phyloP scores from a whole-genome alignment of 371 early-diverging fungal species.

The Rhizopus sp. region DNA sequence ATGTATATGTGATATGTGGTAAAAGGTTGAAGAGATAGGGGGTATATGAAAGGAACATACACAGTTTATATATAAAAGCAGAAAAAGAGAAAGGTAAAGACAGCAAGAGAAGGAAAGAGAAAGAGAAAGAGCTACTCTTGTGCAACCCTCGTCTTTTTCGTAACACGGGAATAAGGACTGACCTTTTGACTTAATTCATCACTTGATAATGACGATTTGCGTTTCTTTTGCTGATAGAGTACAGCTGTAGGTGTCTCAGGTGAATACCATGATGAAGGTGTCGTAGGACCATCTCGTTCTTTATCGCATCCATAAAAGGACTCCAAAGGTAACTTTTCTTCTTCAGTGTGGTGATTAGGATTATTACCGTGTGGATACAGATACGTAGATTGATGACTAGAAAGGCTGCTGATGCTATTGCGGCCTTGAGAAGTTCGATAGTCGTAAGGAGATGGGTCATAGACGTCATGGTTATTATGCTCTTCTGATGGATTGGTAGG shows the following conservation, averaged over 20 bases:
- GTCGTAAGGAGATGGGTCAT: constrained; percentile 6
- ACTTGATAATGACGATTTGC: constrained; percentile 7
- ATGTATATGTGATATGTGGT: no score
- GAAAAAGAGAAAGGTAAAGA: background rate
- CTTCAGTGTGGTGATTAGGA: constrained; percentile 7
- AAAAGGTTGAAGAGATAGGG: no score
- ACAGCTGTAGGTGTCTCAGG: constrained; percentile 29
- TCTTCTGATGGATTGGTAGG: constrained; percentile 1
- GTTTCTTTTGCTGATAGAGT: constrained; percentile 18
- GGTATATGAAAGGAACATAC: no score
- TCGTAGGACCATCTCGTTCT: constrained; percentile 16
- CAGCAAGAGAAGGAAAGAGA: background rate
- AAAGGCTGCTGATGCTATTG: constrained; percentile 22
- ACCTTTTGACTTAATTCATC: background rate
- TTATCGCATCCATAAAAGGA: background rate
- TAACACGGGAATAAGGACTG: background rate
- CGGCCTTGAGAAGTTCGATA: constrained; percentile 11
- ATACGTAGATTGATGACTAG: constrained; percentile 20
- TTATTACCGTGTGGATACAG: constrained; percentile 13
- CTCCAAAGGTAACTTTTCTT: background rate
- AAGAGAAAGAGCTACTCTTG: background rate
- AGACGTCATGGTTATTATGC: constrained; percentile 6
- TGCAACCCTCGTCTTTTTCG: background rate
- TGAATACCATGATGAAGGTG: constrained; percentile 26
- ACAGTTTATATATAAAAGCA: no score